Base-by-base conservation (phyloP, 306 rosid species). In the Abrus precatorius region DNA sequence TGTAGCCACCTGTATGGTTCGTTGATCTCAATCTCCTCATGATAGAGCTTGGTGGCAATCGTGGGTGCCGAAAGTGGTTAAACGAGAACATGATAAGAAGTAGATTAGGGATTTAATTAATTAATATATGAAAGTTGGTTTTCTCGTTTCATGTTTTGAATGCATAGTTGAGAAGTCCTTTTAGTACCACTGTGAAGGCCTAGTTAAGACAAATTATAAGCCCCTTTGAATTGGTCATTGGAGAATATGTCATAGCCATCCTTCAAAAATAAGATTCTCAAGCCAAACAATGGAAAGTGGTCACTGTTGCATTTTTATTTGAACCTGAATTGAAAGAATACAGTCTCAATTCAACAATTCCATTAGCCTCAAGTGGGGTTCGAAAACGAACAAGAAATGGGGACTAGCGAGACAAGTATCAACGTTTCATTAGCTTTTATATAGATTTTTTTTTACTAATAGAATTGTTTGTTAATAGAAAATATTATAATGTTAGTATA, bases 151-250 rank as follows among this genome's bases (percentile, higher is more conserved):
- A 10, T 29, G 67, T 14, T 30, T 20, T 48, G 29, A 28, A 1
- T 38, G 7, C 20, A 20, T 20, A 20, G 20, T 20, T 20, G 0
- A 20, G 20, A 20, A 20, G 20, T 20, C 20, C 20, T 20, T 20
- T 20, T 20, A 74, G 54, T 47, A 1, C 5, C 5, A 77, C 48
- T 8, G 5, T 38, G 47, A 4, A 55, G 56, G 74, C 36, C 1
- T n/a, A 10, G 7, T 13, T 33, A 61, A 12, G 47, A 62, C 69
- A 62, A 70, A 32, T 41, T 52, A 4, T 12, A 38, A 14, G 30
- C 62, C 8, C 29, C 20, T 44, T 78, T 34, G 83, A 78, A 54
- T 36, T 6, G 57, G 86, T 78, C 86, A 36, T 4, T 14, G 53
- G 33, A 73, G 44, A 54, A 63, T 29, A 59, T 29, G 44, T 66